Evolutionary conservation across 2,329 filamentous ascomycete species (phyloP).

Genomic region (Fusarium sp.): DNA sequence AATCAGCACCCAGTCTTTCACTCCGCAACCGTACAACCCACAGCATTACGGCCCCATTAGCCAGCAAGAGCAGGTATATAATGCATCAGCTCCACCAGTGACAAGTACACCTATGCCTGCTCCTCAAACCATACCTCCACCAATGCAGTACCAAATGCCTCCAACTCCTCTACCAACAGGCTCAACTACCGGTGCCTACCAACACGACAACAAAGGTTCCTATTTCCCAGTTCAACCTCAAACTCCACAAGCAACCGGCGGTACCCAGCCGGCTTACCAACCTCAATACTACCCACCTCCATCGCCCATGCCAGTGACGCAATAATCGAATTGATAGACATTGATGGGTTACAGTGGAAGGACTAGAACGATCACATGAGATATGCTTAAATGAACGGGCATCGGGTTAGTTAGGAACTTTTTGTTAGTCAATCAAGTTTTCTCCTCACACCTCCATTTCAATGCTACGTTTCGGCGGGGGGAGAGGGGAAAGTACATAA

Average conservation of each 20-base stretch:
- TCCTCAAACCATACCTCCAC: background rate
- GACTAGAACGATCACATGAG: background rate
- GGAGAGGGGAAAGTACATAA: slow-evolving; percentile 1
- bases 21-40: slow-evolving; percentile 22
- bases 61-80: background rate
- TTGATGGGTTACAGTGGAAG: background rate
- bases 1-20: background rate
- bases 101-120: background rate
- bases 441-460: background rate
- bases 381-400: slow-evolving; percentile 1
- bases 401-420: background rate
- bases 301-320: slow-evolving; percentile 4
- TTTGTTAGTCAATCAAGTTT: background rate
- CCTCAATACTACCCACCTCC: background rate
- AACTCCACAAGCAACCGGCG: background rate
- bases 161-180: slow-evolving; percentile 9
- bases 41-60: slow-evolving; percentile 24
- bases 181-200: background rate
- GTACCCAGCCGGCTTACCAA: background rate
- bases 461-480: slow-evolving; percentile 8
- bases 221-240: slow-evolving; percentile 8
- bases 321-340: background rate
- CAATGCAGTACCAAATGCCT: slow-evolving; percentile 10
- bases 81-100: fast-evolving
- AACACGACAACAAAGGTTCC: background rate